phyloP scores from a whole-genome alignment of 2,329 filamentous ascomycete species.

The Furcasterigmium sp. region DNA sequence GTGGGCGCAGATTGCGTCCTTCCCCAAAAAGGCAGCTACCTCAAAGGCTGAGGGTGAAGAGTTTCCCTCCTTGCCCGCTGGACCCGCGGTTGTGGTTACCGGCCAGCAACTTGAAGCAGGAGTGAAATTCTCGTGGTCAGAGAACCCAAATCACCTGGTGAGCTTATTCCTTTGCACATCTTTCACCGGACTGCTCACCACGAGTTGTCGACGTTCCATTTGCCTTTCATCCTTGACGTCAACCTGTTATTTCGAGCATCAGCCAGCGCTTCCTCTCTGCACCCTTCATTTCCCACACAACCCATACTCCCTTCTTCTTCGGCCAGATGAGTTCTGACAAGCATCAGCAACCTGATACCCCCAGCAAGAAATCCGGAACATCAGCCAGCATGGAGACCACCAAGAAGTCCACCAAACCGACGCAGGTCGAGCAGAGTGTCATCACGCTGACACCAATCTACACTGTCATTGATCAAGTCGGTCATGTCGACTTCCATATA shows the following conservation, averaged over 20 bases:
- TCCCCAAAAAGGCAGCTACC: background rate
- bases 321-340: no score
- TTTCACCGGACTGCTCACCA: no score
- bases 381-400: background rate
- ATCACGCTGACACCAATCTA: no score
- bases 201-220: no score
- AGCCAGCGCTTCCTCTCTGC: no score
- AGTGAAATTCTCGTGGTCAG: conserved; percentile 2
- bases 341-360: no score
- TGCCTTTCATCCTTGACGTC: background rate
- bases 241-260: background rate
- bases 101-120: background rate
- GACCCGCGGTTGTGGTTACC: background rate
- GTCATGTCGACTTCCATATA: no score
- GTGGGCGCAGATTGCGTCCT: background rate
- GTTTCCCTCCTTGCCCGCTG: background rate
- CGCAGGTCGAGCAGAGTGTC: no score
- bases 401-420: background rate
- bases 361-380: no score
- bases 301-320: background rate
- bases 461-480: no score
- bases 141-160: background rate
- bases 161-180: background rate
- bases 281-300: no score
- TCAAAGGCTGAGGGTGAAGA: no score